A percentile compares a stretch with the other conserved stretches of the same genome.
These are phyloP conservation scores for Arthrobotrys sinensis DNA, from an alignment of 2,329 filamentous ascomycete species.

Conservation along the genomic window DNA sequence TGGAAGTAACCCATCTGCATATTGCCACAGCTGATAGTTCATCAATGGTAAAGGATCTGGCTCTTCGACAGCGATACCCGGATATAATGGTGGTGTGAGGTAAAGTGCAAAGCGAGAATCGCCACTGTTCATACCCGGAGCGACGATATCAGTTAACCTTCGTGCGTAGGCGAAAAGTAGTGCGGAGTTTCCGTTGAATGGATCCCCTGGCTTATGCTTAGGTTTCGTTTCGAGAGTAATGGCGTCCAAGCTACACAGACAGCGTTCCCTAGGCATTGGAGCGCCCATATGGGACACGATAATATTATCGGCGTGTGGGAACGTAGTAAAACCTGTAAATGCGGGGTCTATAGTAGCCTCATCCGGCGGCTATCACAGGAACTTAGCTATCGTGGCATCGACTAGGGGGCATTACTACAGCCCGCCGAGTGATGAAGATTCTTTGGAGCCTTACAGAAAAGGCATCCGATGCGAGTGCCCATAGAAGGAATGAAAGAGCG, in stretches of 20 bases:
- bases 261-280: constrained; percentile 5
- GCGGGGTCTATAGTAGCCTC: neutral
- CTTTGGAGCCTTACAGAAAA: neutral
- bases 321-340: neutral
- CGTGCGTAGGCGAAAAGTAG: constrained; percentile 39
- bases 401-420: neutral
- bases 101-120: constrained; percentile 7
- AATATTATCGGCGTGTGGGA: neutral
- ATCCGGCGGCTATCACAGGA: neutral
- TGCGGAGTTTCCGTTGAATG: constrained; percentile 40
- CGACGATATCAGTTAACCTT: neutral
- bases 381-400: neutral
- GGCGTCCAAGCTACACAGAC: constrained; percentile 26
- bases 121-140: neutral
- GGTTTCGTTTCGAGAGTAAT: constrained; percentile 25
- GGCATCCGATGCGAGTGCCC: neutral
- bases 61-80: constrained; percentile 30
- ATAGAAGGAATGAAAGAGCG: neutral
- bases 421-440: neutral
- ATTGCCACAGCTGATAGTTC: constrained; percentile 47
- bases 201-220: constrained; percentile 16
- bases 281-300: neutral
- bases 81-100: constrained; percentile 34
- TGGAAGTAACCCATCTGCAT: constrained; percentile 21
- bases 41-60: constrained; percentile 29